Conservation (phyloP, 805 yeast species). For the Sugiyamaella qingdaonensis region DNA sequence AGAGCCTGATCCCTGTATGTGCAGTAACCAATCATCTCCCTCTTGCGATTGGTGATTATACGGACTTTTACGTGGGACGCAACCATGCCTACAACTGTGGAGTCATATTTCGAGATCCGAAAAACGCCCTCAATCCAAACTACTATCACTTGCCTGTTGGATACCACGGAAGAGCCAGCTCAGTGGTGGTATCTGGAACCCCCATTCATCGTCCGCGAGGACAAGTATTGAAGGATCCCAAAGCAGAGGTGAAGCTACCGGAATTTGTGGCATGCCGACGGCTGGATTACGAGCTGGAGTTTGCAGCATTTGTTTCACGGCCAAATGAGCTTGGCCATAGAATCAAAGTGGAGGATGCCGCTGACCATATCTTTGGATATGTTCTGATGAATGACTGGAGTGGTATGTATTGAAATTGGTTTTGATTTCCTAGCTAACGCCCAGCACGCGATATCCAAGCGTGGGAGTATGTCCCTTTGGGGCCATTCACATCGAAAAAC, state of each 20-base stretch:
- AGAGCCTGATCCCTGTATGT: slow-evolving; percentile 7
- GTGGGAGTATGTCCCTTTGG: slow-evolving; percentile 29
- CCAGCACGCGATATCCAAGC: slow-evolving; percentile 27
- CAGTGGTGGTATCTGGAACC: slow-evolving; percentile 27
- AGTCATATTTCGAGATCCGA: slow-evolving; percentile 22
- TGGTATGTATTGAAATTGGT: not conserved
- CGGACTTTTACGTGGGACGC: slow-evolving; percentile 26
- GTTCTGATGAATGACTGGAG: slow-evolving; percentile 28
- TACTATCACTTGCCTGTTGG: slow-evolving; percentile 27
- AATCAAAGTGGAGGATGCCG: slow-evolving; percentile 20
- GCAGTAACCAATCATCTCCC: slow-evolving; percentile 19
- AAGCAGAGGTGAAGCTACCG: slow-evolving; percentile 8
- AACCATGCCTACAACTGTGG: slow-evolving; percentile 27
- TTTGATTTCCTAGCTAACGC: not conserved
- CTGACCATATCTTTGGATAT: slow-evolving; percentile 25
- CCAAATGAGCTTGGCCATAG: slow-evolving; percentile 21
- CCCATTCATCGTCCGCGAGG: slow-evolving; percentile 23
- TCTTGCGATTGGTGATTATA: slow-evolving; percentile 25
- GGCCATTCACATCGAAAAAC: slow-evolving; percentile 27
- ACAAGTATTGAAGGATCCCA: slow-evolving; percentile 20
- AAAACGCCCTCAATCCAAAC: slow-evolving; percentile 25
- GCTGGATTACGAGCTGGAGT: slow-evolving; percentile 26
- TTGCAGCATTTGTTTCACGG: slow-evolving; percentile 23
- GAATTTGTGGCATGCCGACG: slow-evolving; percentile 9
- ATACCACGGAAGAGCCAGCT: slow-evolving; percentile 26